Percentiles rank a stretch among this genome's conserved stretches.
Conservation (phyloP, 2,329 filamentous ascomycete genomes). For the Diaporthe vexans region DNA sequence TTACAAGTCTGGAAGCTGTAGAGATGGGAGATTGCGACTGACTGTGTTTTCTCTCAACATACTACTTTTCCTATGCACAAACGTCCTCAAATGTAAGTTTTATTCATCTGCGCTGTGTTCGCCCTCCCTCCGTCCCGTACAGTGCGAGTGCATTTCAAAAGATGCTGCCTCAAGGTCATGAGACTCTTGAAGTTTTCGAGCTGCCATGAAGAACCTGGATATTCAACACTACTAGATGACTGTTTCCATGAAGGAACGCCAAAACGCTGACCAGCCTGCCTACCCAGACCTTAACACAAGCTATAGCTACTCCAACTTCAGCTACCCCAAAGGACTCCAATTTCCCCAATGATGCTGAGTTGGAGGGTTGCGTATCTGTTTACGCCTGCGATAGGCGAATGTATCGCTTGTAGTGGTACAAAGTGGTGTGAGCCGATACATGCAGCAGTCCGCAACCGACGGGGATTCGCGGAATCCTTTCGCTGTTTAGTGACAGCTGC, state of each 20-base stretch:
- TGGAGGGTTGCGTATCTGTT: conserved; percentile 1
- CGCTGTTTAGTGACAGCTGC: not conserved
- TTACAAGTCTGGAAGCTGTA: conserved; percentile 6
- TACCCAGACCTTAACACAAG: not conserved
- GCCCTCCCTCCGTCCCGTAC: conserved; percentile 5
- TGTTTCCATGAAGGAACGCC: conserved; percentile 20
- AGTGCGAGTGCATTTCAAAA: conserved; percentile 10
- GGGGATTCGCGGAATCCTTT: too few species aligned
- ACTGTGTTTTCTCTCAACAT: not conserved
- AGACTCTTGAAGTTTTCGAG: conserved; percentile 10
- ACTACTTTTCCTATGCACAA: conserved; percentile 7
- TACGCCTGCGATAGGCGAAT: conserved; percentile 5
- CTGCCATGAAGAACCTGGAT: conserved; percentile 17
- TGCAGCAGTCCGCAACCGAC: conserved; percentile 17
- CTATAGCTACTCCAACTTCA: conserved; percentile 20
- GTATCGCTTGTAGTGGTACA: conserved; percentile 15
- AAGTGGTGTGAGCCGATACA: conserved; percentile 9
- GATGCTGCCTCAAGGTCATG: conserved; percentile 10
- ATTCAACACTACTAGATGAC: conserved; percentile 11
- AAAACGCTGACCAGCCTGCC: not conserved
- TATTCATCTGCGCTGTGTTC: conserved; percentile 17
- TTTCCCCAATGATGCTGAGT: conserved; percentile 12
- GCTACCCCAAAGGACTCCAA: conserved; percentile 8
- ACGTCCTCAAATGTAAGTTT: conserved; percentile 22
- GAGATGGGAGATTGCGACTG: not conserved